Evolutionary conservation across 768 basidiomycete species (phyloP), one percentile per base, ranked within the genome.

Genomic region (Tubosaeta sp.): DNA sequence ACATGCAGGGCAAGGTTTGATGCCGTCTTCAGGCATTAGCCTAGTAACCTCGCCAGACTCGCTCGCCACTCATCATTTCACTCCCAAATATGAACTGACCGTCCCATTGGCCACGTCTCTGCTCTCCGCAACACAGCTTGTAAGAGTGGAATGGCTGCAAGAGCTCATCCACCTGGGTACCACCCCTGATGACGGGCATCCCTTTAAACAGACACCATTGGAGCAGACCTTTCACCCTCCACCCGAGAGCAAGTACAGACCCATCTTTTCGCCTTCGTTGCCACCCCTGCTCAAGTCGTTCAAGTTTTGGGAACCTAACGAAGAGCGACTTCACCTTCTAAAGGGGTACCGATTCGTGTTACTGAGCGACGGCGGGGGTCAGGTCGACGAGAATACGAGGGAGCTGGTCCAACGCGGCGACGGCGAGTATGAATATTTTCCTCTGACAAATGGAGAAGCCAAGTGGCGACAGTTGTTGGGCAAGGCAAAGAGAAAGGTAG

Each of bases 301-400:
- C 60, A 76, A 73, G 24, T 68, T 79, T 3, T 89, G 87, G 88
- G 79, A 83, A 51, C 82, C 83, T 0, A 83, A 83, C 47, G 83
- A 86, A 59, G 80, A 74, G 49, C 74, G 88, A 9, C 58, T 80
- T 9, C 72, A 74, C 42, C 70, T 90, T 59, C 73, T 90, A 29
- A 63, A 66, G 6, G 64, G 66, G 0, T 77, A 73, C 52, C 73
- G 82, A 8, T 87, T 89, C 59, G 60, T 89, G 7, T 81, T 83
- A 47, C 69, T 83, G 6, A 77, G 77, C 2, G 84, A 86, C 56
- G 78, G 75, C 43, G 72, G 72, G 0, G 71, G 76, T n/a, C 74
- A 80, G 32, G 60, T 73, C 0, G 76, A 77, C 18, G 64, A 62
- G 6, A 79, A 80, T 21, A 66, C 81, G 21, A 73, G 75, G 49